Evolutionary conservation across 805 yeast genomes (phyloP).

Genomic region (Nakazawaea ishiwadae): DNA sequence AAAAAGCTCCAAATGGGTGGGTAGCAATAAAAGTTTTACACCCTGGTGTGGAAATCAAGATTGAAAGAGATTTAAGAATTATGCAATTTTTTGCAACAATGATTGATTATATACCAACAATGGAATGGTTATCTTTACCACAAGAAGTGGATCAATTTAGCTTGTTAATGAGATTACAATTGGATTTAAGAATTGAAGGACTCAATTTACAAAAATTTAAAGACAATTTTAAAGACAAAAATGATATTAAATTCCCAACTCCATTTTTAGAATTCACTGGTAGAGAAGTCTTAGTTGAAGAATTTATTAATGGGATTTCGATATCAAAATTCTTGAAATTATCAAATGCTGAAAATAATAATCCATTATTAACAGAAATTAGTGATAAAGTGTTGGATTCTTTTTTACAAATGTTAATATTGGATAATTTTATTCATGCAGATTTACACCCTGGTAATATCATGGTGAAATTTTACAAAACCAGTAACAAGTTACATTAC

Average conservation of each 20-base stretch:
- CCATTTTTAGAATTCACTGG: constrained; percentile 65
- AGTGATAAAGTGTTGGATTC: constrained; percentile 87
- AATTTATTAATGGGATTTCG: constrained; percentile 77
- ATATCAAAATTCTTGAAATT: constrained; percentile 64
- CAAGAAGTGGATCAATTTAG: constrained; percentile 90
- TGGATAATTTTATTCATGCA: constrained; percentile 93
- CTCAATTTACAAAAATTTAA: constrained; percentile 70
- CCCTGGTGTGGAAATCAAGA: constrained; percentile 71
- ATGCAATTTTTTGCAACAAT: constrained; percentile 75
- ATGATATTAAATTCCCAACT: constrained; percentile 74
- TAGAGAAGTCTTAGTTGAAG: constrained; percentile 77
- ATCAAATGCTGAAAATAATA: constrained; percentile 37
- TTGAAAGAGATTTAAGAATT: constrained; percentile 76
- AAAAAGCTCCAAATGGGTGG: constrained; percentile 36
- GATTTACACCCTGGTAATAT: constrained; percentile 98
- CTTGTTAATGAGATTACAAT: constrained; percentile 78
- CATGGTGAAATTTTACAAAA: constrained; percentile 62
- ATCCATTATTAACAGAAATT: constrained; percentile 56
- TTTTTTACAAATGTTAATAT: constrained; percentile 84
- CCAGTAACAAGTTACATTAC: neutral
- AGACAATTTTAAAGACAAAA: constrained; percentile 53
- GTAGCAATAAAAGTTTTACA: constrained; percentile 93
- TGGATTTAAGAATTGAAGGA: constrained; percentile 88
- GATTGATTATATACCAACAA: constrained; percentile 76
- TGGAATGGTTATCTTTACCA: constrained; percentile 97